Percentiles rank a stretch among this genome's conserved stretches.
phyloP scores from a whole-genome alignment of 345 rosid genomes.

The Zanthoxylum bungeanum region DNA sequence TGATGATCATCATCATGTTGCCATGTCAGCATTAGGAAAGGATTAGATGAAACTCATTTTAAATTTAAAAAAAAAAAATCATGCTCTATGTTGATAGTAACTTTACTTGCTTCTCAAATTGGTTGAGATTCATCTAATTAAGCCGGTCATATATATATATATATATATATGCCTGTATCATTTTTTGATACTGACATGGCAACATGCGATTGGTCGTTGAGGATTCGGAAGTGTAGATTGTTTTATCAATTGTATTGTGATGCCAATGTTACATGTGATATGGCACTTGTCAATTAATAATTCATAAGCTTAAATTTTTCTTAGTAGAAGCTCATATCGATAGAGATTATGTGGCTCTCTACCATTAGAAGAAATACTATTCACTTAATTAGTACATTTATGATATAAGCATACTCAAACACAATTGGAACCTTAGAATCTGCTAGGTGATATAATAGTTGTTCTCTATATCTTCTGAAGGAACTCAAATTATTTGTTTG shows the following conservation, averaged over 20 bases:
- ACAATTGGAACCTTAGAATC: neutral
- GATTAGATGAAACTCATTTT: too few relatives aligned
- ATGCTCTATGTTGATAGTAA: neutral
- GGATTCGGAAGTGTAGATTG: neutral
- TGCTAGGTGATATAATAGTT: neutral
- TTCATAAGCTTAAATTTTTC: neutral
- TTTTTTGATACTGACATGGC: constrained; percentile 4
- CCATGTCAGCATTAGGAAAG: constrained; percentile 7
- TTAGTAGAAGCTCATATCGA: neutral
- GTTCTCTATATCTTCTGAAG: neutral
- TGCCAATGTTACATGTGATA: neutral
- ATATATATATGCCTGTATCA: neutral
- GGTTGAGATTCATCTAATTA: constrained; percentile 7
- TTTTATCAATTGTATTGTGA: neutral
- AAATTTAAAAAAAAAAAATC: too few relatives aligned
- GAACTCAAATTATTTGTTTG: neutral
- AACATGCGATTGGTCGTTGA: neutral
- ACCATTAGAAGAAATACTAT: neutral
- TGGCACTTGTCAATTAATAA: too few relatives aligned
- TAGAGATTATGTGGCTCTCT: neutral
- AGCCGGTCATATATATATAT: neutral
- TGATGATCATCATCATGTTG: neutral
- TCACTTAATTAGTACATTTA: neutral
- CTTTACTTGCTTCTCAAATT: neutral
- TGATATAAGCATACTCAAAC: neutral